phyloP scores from a whole-genome alignment of 129 eudicot genomes.

The Calendula officinalis region DNA sequence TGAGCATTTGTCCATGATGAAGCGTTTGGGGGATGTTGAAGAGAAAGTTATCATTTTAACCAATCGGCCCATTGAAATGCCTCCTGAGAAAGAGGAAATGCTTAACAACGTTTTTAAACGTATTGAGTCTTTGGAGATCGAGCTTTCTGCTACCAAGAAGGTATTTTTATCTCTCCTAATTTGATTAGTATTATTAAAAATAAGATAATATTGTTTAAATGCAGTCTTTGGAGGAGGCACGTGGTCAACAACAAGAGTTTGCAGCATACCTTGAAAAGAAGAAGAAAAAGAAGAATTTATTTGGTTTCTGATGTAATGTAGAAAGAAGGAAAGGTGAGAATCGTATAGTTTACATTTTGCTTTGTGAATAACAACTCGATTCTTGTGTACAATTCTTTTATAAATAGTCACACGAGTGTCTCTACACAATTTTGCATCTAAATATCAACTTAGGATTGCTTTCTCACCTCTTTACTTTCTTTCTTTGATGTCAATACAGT shows the following conservation, averaged over 20 bases:
- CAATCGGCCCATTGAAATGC: slow-evolving; percentile 71
- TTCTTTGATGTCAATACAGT: neutral
- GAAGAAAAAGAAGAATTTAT: slow-evolving; percentile 75
- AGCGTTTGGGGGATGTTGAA: slow-evolving; percentile 87
- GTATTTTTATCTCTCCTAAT: too few relatives aligned
- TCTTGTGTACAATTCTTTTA: slow-evolving; percentile 33
- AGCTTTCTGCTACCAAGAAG: slow-evolving; percentile 76
- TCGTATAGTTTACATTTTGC: slow-evolving; percentile 32
- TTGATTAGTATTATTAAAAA: too few relatives aligned
- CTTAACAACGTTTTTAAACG: slow-evolving; percentile 70
- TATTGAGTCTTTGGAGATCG: slow-evolving; percentile 70
- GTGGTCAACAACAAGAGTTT: slow-evolving; percentile 61
- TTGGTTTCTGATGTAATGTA: slow-evolving; percentile 42
- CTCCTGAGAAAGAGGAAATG: slow-evolving; percentile 93
- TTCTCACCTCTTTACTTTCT: neutral
- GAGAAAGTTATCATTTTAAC: slow-evolving; percentile 58
- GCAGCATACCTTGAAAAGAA: slow-evolving; percentile 74
- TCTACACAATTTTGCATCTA: slow-evolving; percentile 2
- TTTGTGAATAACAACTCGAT: slow-evolving; percentile 35
- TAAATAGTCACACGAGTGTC: neutral
- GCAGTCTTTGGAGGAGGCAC: slow-evolving; percentile 66
- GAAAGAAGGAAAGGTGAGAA: slow-evolving; percentile 28
- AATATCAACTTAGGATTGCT: too few relatives aligned
- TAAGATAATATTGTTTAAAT: neutral
- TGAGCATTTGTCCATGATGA: slow-evolving; percentile 76